These are phyloP conservation scores for Aegilops longissima DNA, from an alignment of 176 grass and related monocot species.

Conservation along the genomic window DNA sequence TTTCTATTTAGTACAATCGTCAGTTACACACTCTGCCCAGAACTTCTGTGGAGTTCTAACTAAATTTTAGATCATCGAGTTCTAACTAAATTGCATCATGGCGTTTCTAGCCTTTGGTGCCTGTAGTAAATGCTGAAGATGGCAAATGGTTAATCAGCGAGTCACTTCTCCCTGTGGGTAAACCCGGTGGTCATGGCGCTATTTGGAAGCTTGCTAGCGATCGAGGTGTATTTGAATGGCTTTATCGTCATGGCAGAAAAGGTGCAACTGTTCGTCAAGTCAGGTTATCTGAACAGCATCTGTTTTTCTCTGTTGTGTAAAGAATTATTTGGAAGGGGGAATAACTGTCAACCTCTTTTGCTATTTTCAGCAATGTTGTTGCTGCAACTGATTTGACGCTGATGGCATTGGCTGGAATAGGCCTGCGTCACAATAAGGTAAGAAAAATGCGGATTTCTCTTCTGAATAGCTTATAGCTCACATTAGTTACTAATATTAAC, in stretches of 20 bases:
- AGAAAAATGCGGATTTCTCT: neutral
- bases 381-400: slow-evolving; percentile 96
- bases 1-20: slow-evolving; percentile 14
- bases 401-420: slow-evolving; percentile 89
- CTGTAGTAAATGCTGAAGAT: slow-evolving; percentile 80
- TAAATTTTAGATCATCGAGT: slow-evolving; percentile 10
- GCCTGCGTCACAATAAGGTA: slow-evolving; percentile 83
- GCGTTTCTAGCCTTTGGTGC: slow-evolving; percentile 80
- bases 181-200: slow-evolving; percentile 95
- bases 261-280: slow-evolving; percentile 96
- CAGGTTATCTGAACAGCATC: slow-evolving; percentile 47
- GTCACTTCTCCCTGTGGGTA: slow-evolving; percentile 74
- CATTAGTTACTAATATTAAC: neutral
- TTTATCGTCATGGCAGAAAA: slow-evolving; percentile 75
- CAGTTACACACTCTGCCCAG: neutral
- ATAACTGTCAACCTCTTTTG: slow-evolving; percentile 21
- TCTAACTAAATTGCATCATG: slow-evolving; percentile 26
- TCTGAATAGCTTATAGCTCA: too few relatives aligned
- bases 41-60: neutral
- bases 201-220: slow-evolving; percentile 96
- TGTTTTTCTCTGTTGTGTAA: neutral
- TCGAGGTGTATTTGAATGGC: slow-evolving; percentile 85
- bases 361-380: slow-evolving; percentile 90
- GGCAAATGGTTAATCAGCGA: slow-evolving; percentile 81
- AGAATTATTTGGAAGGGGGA: slow-evolving; percentile 9